Evolutionary conservation across 2,329 filamentous ascomycete genomes (phyloP).

Genomic region (Grosmannia huntii): DNA sequence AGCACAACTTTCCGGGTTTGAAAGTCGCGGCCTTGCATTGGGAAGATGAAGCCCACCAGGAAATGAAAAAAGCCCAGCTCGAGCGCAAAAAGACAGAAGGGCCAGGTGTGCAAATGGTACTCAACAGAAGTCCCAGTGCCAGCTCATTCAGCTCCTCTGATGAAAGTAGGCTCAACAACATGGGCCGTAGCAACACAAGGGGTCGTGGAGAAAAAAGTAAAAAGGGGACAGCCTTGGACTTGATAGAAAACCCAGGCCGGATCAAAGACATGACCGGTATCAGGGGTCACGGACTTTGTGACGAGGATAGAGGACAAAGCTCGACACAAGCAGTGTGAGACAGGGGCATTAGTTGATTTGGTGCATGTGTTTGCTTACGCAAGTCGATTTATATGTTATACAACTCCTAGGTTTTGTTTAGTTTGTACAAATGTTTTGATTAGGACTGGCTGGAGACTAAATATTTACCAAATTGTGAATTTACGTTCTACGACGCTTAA

Average conservation of each 20-base stretch:
- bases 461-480: no score
- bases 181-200: conserved; percentile 22
- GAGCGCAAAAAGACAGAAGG: conserved; percentile 56
- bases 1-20: conserved; percentile 63
- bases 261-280: conserved; percentile 21
- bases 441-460: no score
- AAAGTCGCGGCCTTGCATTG: conserved; percentile 64
- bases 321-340: background rate
- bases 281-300: background rate
- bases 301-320: background rate
- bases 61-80: conserved; percentile 65
- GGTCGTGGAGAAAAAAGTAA: conserved; percentile 26
- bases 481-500: background rate
- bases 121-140: conserved; percentile 39
- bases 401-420: background rate
- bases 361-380: background rate
- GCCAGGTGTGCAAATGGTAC: conserved; percentile 36
- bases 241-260: conserved; percentile 35
- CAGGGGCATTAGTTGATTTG: background rate
- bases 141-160: conserved; percentile 38
- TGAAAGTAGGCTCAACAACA: conserved; percentile 32
- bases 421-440: no score
- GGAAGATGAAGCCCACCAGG: conserved; percentile 59
- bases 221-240: conserved; percentile 37
- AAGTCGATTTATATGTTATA: background rate